Percentiles rank a stretch among this genome's conserved stretches.
phyloP scores from a whole-genome alignment of 108 stramenopile species.

The Skeletonema grethae region DNA sequence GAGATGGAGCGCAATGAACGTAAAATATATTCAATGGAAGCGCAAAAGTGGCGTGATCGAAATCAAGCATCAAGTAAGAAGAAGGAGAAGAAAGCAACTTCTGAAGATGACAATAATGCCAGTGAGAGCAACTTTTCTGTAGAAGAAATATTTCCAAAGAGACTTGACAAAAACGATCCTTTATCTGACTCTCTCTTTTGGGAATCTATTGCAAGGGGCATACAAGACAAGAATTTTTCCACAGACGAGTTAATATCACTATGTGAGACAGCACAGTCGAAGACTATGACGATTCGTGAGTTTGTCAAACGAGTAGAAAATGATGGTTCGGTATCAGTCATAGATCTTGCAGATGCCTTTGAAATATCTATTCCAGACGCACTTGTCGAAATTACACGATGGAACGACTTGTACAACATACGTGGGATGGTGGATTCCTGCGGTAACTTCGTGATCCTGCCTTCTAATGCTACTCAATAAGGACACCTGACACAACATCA shows the following conservation, averaged over 20 bases:
- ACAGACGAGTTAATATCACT: constrained; percentile 12
- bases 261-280: not conserved
- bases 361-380: constrained; percentile 15
- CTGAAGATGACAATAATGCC: constrained; percentile 12
- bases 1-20: constrained; percentile 64
- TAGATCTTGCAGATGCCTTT: constrained; percentile 48
- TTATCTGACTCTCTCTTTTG: constrained; percentile 30
- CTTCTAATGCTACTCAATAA: not conserved
- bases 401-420: constrained; percentile 22
- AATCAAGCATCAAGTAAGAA: constrained; percentile 7
- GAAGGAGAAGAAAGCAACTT: constrained; percentile 23
- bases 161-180: constrained; percentile 22
- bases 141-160: constrained; percentile 21
- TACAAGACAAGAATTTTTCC: constrained; percentile 4
- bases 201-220: constrained; percentile 16
- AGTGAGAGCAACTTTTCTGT: constrained; percentile 29
- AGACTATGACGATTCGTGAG: constrained; percentile 39
- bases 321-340: constrained; percentile 29
- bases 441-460: not conserved
- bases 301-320: constrained; percentile 39
- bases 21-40: constrained; percentile 51
- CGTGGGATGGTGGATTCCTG: not conserved
- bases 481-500: no score
- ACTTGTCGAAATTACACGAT: constrained; percentile 23
- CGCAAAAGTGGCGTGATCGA: constrained; percentile 44